These are phyloP conservation scores for Daldinia grandis DNA, from an alignment of 495 filamentous ascomycete genomes.

Conservation along the genomic window DNA sequence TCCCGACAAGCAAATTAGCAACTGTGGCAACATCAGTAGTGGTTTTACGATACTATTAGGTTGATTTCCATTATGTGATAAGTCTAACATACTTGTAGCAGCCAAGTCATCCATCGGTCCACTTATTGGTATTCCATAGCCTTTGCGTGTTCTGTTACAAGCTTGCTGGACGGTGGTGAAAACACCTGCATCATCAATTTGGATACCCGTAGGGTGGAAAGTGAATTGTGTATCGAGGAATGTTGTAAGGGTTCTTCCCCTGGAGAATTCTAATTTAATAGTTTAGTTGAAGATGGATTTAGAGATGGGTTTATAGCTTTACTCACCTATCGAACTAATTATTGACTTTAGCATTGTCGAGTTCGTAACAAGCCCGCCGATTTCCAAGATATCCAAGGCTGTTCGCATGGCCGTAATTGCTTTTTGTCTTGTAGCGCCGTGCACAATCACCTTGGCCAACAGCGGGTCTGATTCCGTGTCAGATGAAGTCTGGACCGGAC, in stretches of 20 bases:
- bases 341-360: constrained; percentile 63
- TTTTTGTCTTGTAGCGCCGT: constrained; percentile 51
- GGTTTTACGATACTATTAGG: neutral
- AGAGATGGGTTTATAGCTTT: neutral
- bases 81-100: constrained; percentile 8
- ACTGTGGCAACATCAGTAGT: constrained; percentile 49
- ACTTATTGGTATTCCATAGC: constrained; percentile 58
- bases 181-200: constrained; percentile 64
- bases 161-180: constrained; percentile 69
- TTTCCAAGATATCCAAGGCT: constrained; percentile 51
- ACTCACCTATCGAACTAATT: constrained; percentile 42
- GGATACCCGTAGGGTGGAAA: constrained; percentile 60
- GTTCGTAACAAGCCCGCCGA: constrained; percentile 67
- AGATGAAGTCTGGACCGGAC: neutral
- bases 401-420: constrained; percentile 56
- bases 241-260: constrained; percentile 31
- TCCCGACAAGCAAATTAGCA: constrained; percentile 68
- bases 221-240: constrained; percentile 51
- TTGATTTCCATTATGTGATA: neutral
- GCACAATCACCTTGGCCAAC: constrained; percentile 69
- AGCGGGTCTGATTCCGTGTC: constrained; percentile 57
- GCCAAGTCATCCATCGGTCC: constrained; percentile 67
- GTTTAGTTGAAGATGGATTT: neutral
- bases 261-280: constrained; percentile 11
- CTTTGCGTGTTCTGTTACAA: constrained; percentile 63